Evolutionary conservation across 768 basidiomycete genomes (phyloP).

Genomic region (Suillus paluster): DNA sequence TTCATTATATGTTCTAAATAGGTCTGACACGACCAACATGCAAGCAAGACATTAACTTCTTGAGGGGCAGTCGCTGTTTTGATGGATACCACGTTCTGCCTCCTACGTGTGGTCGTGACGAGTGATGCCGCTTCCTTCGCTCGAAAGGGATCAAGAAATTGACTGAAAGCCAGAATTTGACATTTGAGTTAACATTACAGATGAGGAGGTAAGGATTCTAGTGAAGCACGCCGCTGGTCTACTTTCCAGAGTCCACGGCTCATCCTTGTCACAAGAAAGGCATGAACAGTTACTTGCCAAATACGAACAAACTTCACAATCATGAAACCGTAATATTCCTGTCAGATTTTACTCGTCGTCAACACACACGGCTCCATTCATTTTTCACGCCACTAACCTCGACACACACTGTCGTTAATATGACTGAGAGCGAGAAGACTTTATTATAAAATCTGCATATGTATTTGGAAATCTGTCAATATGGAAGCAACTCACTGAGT

Average conservation of each 20-base stretch:
- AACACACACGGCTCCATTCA: not conserved
- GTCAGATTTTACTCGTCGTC: not conserved
- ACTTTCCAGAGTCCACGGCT: slow-evolving; percentile 1
- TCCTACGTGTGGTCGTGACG: not conserved
- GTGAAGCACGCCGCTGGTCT: not conserved
- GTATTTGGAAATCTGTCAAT: not conserved
- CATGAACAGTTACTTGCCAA: slow-evolving; percentile 4
- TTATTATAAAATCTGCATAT: not conserved
- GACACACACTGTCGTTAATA: not conserved
- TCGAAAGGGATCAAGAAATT: not conserved
- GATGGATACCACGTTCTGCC: not conserved
- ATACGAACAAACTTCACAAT: slow-evolving; percentile 3
- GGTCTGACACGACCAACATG: not conserved
- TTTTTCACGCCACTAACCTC: not conserved
- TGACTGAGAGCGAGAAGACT: not conserved
- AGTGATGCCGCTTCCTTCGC: not conserved
- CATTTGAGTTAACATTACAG: not conserved
- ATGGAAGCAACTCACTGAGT: not conserved
- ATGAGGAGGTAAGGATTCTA: not conserved
- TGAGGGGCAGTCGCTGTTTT: not conserved
- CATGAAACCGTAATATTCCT: slow-evolving; percentile 1
- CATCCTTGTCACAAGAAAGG: slow-evolving; percentile 5
- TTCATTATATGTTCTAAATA: not conserved
- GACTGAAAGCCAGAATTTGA: not conserved
- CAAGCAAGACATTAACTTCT: not conserved